These are phyloP conservation scores for Hypoxylon lenormandii DNA, from an alignment of 495 filamentous ascomycete genomes.

Conservation along the genomic window DNA sequence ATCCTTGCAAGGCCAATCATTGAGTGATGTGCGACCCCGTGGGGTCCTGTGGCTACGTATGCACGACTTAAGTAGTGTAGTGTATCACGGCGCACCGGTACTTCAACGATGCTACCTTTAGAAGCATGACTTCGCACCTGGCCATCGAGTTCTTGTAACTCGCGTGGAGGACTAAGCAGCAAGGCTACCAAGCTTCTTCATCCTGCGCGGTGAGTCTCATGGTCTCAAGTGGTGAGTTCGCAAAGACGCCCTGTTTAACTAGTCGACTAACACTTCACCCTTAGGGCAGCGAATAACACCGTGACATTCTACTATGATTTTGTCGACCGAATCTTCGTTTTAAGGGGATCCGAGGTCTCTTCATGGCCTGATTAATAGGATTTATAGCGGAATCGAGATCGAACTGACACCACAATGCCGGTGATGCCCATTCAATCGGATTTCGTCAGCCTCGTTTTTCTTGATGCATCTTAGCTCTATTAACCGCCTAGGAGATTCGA, in stretches of 20 bases:
- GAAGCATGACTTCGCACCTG: background rate
- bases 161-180: background rate
- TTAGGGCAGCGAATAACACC: too few species aligned
- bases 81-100: conserved; percentile 10
- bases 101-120: background rate
- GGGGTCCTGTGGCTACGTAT: conserved; percentile 21
- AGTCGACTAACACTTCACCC: too few species aligned
- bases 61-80: background rate
- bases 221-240: too few species aligned
- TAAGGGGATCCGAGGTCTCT: conserved; percentile 1
- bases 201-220: too few species aligned
- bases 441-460: conserved; percentile 20
- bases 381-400: conserved; percentile 6
- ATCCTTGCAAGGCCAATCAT: conserved; percentile 12
- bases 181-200: background rate
- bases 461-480: conserved; percentile 14
- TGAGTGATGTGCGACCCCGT: conserved; percentile 22
- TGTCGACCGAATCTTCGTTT: conserved; percentile 22
- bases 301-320: conserved; percentile 11
- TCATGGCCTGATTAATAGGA: background rate
- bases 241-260: too few species aligned
- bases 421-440: conserved; percentile 1
- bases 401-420: conserved; percentile 10
- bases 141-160: background rate
- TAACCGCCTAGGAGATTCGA: conserved; percentile 4